phyloP scores from a whole-genome alignment of 164 flowering plant genomes.

The Vitis labrusca region DNA sequence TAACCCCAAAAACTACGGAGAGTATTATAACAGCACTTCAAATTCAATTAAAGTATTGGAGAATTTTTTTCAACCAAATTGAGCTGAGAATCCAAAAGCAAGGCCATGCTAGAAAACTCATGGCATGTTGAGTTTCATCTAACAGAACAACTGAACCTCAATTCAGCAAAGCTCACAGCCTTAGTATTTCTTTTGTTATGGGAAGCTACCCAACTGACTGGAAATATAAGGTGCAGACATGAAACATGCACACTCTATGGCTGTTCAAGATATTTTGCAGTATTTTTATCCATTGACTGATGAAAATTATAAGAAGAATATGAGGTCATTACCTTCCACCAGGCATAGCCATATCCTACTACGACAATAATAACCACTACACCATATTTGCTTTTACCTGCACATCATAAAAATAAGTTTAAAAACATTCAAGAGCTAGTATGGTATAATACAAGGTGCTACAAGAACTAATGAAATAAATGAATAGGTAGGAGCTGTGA shows the following conservation, averaged over 20 bases:
- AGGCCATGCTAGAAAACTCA: background rate
- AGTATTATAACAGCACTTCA: too few species aligned
- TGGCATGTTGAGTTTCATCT: too few species aligned
- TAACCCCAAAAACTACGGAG: background rate
- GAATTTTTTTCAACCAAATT: too few species aligned
- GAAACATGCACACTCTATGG: background rate
- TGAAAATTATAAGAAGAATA: background rate
- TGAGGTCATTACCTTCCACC: conserved; percentile 84
- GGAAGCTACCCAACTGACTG: background rate
- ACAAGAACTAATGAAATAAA: background rate
- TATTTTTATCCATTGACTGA: background rate
- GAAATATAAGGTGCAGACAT: background rate
- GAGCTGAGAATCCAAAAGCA: background rate
- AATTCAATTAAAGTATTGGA: too few species aligned
- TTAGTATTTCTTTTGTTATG: background rate
- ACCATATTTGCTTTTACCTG: conserved; percentile 64
- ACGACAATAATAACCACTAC: conserved; percentile 50
- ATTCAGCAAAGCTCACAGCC: too few species aligned
- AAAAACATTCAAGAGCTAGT: background rate
- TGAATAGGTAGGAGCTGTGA: too few species aligned
- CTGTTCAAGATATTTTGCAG: background rate
- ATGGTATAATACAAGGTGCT: background rate
- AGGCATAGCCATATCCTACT: conserved; percentile 76
- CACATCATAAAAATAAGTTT: conserved; percentile 15
- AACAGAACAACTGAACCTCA: too few species aligned